Percentiles rank a stretch among this genome's conserved stretches.
Evolutionary conservation across 1,284 basidiomycete genomes (phyloP).

Genomic region (Pseudozyma thailandica): DNA sequence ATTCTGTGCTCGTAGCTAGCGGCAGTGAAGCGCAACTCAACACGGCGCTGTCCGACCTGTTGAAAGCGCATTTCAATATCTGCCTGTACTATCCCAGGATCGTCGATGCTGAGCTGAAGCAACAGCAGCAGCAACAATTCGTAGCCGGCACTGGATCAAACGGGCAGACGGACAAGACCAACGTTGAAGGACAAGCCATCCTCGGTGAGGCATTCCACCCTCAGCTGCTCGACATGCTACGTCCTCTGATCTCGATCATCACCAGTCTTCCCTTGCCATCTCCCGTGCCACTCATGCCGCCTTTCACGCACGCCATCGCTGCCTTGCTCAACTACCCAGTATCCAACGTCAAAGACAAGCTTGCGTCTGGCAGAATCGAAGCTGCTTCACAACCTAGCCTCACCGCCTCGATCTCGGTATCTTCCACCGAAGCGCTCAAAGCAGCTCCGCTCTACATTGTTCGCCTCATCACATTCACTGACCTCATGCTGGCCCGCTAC

Average conservation of each 20-base stretch:
- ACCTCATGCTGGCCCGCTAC: slow-evolving; percentile 44
- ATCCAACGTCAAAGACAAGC: slow-evolving; percentile 21
- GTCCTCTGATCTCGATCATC: slow-evolving; percentile 47
- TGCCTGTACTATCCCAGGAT: slow-evolving; percentile 60
- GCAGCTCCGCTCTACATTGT: slow-evolving; percentile 25
- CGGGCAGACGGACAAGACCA: background rate
- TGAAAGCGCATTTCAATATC: slow-evolving; percentile 62
- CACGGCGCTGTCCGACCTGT: slow-evolving; percentile 50
- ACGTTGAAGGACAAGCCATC: slow-evolving; percentile 8
- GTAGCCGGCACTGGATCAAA: slow-evolving; percentile 3
- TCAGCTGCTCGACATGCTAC: slow-evolving; percentile 43
- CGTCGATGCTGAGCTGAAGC: slow-evolving; percentile 24
- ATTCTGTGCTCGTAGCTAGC: slow-evolving; percentile 20
- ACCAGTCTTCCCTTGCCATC: slow-evolving; percentile 23
- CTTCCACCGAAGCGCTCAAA: slow-evolving; percentile 21
- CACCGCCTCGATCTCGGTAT: slow-evolving; percentile 20
- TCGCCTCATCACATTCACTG: slow-evolving; percentile 30
- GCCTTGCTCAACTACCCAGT: slow-evolving; percentile 59
- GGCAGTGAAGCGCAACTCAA: slow-evolving; percentile 42
- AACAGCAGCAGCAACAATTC: slow-evolving; percentile 12
- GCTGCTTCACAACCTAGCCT: slow-evolving; percentile 1
- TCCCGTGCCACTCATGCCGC: slow-evolving; percentile 46
- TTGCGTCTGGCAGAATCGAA: background rate
- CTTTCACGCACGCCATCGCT: slow-evolving; percentile 58
- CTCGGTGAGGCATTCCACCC: slow-evolving; percentile 46